A percentile compares a stretch with the other conserved stretches of the same genome.
Conservation (phyloP, 768 basidiomycete genomes). For the Candolleomyces eurysporus region DNA sequence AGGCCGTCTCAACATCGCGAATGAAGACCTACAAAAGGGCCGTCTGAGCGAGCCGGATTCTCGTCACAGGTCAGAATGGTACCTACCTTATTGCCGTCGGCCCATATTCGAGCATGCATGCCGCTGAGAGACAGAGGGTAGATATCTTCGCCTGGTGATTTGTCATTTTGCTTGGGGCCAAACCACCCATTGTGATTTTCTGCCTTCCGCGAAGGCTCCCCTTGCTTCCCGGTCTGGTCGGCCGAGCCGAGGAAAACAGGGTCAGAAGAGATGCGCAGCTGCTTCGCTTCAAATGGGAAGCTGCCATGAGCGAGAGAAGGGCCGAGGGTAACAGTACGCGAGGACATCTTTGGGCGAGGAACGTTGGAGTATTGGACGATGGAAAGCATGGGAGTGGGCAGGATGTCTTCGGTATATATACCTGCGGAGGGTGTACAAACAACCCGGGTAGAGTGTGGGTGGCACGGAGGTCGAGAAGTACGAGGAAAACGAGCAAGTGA, state of each 20-base stretch:
- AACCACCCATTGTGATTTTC: slow-evolving; percentile 42
- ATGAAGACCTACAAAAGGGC: slow-evolving; percentile 38
- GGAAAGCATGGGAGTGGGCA: not conserved
- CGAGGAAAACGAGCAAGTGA: no score
- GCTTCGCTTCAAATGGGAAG: slow-evolving; percentile 37
- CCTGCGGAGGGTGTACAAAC: no score
- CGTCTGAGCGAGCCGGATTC: not conserved
- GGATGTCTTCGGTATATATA: no score
- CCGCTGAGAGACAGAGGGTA: slow-evolving; percentile 41
- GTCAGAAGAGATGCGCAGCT: slow-evolving; percentile 29
- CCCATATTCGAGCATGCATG: slow-evolving; percentile 48
- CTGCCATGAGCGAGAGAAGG: slow-evolving; percentile 25
- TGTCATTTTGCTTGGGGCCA: slow-evolving; percentile 25
- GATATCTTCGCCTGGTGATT: slow-evolving; percentile 21
- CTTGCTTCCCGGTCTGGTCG: not conserved
- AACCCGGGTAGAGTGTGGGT: no score
- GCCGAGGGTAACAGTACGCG: slow-evolving; percentile 27
- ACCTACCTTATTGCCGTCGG: slow-evolving; percentile 38
- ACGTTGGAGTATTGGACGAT: not conserved
- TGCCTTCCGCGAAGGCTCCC: slow-evolving; percentile 19
- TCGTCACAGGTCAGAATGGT: not conserved
- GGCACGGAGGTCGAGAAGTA: no score
- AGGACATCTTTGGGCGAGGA: not conserved
- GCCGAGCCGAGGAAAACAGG: slow-evolving; percentile 32
- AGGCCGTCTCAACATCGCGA: slow-evolving; percentile 43